phyloP scores from a whole-genome alignment of 306 rosid genomes.

The Cicer arietinum region DNA sequence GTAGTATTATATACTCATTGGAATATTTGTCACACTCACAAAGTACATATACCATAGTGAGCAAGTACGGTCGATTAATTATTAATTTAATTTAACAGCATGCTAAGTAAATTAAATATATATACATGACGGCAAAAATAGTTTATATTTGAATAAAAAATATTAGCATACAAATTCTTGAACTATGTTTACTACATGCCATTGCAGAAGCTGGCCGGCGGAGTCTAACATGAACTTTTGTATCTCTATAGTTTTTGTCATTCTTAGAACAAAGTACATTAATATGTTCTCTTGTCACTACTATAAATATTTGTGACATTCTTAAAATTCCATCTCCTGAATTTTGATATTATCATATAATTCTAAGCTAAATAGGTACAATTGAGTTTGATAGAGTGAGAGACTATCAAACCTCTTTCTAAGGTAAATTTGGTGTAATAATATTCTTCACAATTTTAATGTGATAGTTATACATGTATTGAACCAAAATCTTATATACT shows the following conservation, averaged over 20 bases:
- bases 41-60: conserved; percentile 32
- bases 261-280: conserved; percentile 28
- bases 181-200: conserved; percentile 30
- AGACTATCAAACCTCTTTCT: conserved; percentile 11
- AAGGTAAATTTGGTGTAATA: conserved; percentile 9
- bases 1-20: conserved; percentile 1
- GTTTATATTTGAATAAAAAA: conserved; percentile 17
- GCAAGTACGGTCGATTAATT: conserved; percentile 33
- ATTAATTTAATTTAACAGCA: conserved; percentile 8
- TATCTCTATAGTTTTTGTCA: conserved; percentile 40
- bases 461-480: background rate
- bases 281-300: background rate
- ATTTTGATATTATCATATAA: conserved; percentile 6
- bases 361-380: background rate
- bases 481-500: background rate
- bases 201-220: conserved; percentile 52
- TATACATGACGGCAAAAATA: conserved; percentile 36
- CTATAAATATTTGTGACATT: conserved; percentile 23
- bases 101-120: conserved; percentile 5
- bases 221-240: conserved; percentile 29
- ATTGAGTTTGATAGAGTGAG: conserved; percentile 17
- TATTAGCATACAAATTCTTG: background rate
- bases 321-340: conserved; percentile 21
- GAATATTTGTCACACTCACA: conserved; percentile 25
- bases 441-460: conserved; percentile 2